Conservation (phyloP, 257 asterid genomes). For the Lithospermum erythrorhizon region DNA sequence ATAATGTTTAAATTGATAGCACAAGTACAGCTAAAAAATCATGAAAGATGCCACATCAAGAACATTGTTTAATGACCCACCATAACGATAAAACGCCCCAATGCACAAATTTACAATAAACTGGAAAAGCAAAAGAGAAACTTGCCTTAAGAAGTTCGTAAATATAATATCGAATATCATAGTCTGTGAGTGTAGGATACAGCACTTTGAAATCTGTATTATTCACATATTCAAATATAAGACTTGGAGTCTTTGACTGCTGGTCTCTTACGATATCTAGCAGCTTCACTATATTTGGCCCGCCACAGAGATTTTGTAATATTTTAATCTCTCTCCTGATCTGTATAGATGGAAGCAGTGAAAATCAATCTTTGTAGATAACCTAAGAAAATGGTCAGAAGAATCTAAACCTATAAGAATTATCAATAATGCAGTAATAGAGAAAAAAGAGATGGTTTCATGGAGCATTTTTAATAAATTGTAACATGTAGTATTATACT, state of each 20-base stretch:
- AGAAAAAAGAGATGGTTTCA: not conserved
- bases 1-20: not conserved
- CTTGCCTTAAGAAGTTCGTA: constrained; percentile 76
- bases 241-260: constrained; percentile 87
- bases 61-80: too few species aligned
- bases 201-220: constrained; percentile 78
- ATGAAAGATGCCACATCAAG: not conserved
- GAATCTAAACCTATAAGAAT: not conserved
- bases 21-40: not conserved
- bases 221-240: constrained; percentile 84
- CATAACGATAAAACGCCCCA: too few species aligned
- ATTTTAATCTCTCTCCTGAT: constrained; percentile 91
- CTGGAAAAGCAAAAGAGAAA: not conserved
- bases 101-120: not conserved
- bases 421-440: not conserved
- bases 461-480: not conserved
- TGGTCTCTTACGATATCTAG: constrained; percentile 84
- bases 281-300: constrained; percentile 90
- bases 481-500: not conserved
- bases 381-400: not conserved
- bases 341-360: constrained; percentile 31
- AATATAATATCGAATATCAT: constrained; percentile 69
- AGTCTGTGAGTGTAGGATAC: constrained; percentile 77
- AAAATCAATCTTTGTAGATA: constrained; percentile 8
- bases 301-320: constrained; percentile 81